phyloP scores from a whole-genome alignment of 495 filamentous ascomycete genomes.

The Daldinia bambusicola region DNA sequence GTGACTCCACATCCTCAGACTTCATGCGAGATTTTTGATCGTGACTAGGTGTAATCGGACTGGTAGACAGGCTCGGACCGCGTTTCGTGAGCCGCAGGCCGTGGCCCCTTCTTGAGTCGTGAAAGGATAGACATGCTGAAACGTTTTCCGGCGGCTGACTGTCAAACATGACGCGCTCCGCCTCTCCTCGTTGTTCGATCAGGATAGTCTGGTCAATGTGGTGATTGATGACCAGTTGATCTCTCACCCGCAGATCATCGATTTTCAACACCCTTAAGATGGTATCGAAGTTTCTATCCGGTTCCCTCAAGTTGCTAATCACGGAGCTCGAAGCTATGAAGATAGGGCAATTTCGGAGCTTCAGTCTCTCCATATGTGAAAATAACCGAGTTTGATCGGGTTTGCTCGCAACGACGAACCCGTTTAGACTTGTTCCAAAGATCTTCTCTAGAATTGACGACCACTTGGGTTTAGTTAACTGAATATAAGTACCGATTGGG shows the following conservation, averaged over 20 bases:
- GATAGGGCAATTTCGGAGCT: constrained; percentile 66
- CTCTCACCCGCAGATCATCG: constrained; percentile 78
- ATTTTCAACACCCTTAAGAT: constrained; percentile 83
- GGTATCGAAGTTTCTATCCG: constrained; percentile 76
- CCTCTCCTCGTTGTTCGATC: constrained; percentile 72
- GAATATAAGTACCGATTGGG: constrained; percentile 80
- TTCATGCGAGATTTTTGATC: constrained; percentile 75
- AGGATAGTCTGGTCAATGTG: constrained; percentile 86
- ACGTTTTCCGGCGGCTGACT: constrained; percentile 73
- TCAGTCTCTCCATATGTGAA: constrained; percentile 67
- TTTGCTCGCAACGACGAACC: constrained; percentile 83
- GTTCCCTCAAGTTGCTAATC: constrained; percentile 75
- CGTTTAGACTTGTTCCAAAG: constrained; percentile 70
- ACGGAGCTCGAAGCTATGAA: constrained; percentile 69
- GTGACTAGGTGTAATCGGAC: constrained; percentile 45
- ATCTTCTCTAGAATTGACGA: constrained; percentile 80
- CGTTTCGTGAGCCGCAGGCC: constrained; percentile 72
- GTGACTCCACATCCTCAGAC: constrained; percentile 68
- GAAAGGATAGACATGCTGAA: constrained; percentile 72
- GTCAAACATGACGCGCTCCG: constrained; percentile 74
- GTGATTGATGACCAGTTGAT: constrained; percentile 84
- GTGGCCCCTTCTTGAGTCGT: constrained; percentile 64
- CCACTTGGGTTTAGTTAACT: constrained; percentile 83
- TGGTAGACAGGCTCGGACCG: constrained; percentile 54
- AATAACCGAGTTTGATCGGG: constrained; percentile 71